Evolutionary conservation across 164 flowering plant species (phyloP).

Genomic region (Nymphaea thermarum): DNA sequence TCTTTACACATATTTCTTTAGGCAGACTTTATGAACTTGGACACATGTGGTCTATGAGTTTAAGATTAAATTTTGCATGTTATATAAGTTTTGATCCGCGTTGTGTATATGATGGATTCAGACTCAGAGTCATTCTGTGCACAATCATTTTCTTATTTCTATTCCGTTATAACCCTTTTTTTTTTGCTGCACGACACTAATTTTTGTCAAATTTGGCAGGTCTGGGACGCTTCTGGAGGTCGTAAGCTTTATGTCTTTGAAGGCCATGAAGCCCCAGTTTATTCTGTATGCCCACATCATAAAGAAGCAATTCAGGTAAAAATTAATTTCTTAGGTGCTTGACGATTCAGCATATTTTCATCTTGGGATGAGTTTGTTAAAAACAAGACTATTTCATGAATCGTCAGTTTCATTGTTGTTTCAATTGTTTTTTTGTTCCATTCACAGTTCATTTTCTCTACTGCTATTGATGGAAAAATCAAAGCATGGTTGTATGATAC

Average conservation of each 20-base stretch:
- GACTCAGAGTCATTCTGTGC: background rate
- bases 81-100: background rate
- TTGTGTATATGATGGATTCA: background rate
- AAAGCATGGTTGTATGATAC: slow-evolving; percentile 49
- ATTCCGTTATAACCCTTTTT: background rate
- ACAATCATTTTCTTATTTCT: background rate
- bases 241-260: slow-evolving; percentile 37
- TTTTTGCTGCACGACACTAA: background rate
- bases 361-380: background rate
- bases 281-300: slow-evolving; percentile 64
- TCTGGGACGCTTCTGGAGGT: slow-evolving; percentile 53
- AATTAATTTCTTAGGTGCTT: background rate
- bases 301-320: slow-evolving; percentile 58
- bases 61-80: too few species aligned
- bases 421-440: background rate
- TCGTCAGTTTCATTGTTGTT: background rate
- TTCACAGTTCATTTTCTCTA: slow-evolving; percentile 45
- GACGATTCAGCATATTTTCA: background rate
- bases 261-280: slow-evolving; percentile 71
- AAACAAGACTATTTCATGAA: background rate
- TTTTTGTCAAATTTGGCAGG: slow-evolving; percentile 17
- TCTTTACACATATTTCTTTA: too few species aligned
- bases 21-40: too few species aligned
- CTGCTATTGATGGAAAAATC: slow-evolving; percentile 53
- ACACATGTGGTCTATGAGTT: too few species aligned